A percentile compares a stretch with the other conserved stretches of the same genome.
These are phyloP conservation scores for Ormosia emarginata DNA, from an alignment of 306 rosid species.

Conservation along the genomic window DNA sequence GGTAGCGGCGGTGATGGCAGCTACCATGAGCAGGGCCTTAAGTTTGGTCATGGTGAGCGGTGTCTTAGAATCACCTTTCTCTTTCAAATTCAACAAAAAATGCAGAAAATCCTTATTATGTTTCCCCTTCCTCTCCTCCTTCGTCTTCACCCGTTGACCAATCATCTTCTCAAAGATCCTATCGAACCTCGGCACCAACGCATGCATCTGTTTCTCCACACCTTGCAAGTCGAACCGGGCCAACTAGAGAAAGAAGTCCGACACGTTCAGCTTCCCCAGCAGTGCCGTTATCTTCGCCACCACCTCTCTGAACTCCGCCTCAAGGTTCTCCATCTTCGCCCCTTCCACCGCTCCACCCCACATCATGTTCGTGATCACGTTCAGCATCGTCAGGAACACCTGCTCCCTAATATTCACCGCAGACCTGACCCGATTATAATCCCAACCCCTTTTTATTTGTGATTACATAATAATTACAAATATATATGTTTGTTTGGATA, in stretches of 20 bases:
- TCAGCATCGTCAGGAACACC: slow-evolving; percentile 52
- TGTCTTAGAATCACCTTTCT: slow-evolving; percentile 46
- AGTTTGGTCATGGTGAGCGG: slow-evolving; percentile 50
- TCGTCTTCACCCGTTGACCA: slow-evolving; percentile 22
- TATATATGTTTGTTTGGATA: no score
- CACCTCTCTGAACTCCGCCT: no score
- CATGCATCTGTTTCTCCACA: no score
- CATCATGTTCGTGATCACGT: slow-evolving; percentile 59
- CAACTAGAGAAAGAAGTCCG: slow-evolving; percentile 65
- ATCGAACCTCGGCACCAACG: no score
- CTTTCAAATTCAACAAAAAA: slow-evolving; percentile 53
- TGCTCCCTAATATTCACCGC: slow-evolving; percentile 54
- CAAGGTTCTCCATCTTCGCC: slow-evolving; percentile 39
- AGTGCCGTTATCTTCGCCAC: slow-evolving; percentile 37
- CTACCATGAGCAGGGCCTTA: slow-evolving; percentile 79
- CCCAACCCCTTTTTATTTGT: no score
- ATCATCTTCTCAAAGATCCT: no score
- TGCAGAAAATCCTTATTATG: slow-evolving; percentile 52
- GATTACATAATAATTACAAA: no score
- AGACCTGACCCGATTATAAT: slow-evolving; percentile 32
- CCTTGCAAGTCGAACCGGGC: no score
- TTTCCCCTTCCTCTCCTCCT: not conserved
- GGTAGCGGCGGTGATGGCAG: no score
- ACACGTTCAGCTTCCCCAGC: slow-evolving; percentile 59
- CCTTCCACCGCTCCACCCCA: slow-evolving; percentile 73